These are phyloP conservation scores for Fomitopsis pinicola DNA, from an alignment of 1,284 basidiomycete species.

Conservation along the genomic window DNA sequence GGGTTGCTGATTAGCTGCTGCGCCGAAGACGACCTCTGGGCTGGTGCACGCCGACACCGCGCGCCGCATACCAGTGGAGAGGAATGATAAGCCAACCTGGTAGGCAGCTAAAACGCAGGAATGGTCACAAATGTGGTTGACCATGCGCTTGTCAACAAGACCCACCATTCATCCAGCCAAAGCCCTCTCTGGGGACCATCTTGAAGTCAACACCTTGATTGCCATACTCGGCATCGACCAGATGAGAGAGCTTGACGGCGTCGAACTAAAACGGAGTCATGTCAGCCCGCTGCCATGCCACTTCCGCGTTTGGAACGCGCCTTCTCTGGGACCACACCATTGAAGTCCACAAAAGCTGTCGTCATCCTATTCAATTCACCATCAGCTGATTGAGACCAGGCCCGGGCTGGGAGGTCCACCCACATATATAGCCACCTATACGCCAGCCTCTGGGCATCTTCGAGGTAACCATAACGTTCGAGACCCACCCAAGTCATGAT, in stretches of 20 bases:
- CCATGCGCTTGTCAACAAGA: slow-evolving; percentile 2
- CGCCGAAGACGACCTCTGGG: slow-evolving; percentile 84
- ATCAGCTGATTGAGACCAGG: slow-evolving; percentile 1
- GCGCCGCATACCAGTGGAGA: slow-evolving; percentile 91
- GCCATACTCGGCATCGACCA: slow-evolving; percentile 98
- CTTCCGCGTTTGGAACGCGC: slow-evolving; percentile 30
- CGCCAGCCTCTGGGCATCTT: slow-evolving; percentile 89
- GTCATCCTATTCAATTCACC: slow-evolving; percentile 64
- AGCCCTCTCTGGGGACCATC: slow-evolving; percentile 94
- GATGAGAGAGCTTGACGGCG: slow-evolving; percentile 90
- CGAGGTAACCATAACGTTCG: slow-evolving; percentile 92
- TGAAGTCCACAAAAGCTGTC: slow-evolving; percentile 91
- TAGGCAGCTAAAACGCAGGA: slow-evolving; percentile 64
- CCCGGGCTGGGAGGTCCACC: slow-evolving; percentile 17
- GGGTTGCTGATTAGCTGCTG: slow-evolving; percentile 33
- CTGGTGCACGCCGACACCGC: slow-evolving; percentile 92
- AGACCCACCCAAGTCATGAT: slow-evolving; percentile 98
- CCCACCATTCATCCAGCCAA: slow-evolving; percentile 94
- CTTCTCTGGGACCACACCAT: slow-evolving; percentile 97
- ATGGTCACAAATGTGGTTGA: not conserved
- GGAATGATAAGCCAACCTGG: slow-evolving; percentile 92
- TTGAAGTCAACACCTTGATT: slow-evolving; percentile 98
- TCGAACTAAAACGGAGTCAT: slow-evolving; percentile 62
- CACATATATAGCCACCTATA: slow-evolving; percentile 98
- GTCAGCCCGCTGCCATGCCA: not conserved